A percentile compares a stretch with the other conserved stretches of the same genome.
Evolutionary conservation across 164 flowering plant species (phyloP).

Genomic region (Dillenia suffruticosa): DNA sequence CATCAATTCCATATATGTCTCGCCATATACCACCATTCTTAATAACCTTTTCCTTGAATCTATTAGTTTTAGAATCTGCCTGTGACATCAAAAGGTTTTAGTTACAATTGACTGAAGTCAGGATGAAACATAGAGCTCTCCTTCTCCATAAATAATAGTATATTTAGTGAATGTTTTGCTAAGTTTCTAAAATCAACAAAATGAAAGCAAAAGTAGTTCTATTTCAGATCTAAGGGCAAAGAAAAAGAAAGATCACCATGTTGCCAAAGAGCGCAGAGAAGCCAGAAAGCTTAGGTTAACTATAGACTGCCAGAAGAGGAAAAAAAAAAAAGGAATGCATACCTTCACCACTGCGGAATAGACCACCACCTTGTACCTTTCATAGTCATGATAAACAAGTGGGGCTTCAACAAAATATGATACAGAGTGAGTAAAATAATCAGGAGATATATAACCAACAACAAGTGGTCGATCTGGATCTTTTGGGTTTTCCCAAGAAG

Average conservation of each 20-base stretch:
- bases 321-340: slow-evolving; percentile 7
- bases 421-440: slow-evolving; percentile 98
- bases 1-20: slow-evolving; percentile 96
- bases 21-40: slow-evolving; percentile 91
- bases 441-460: slow-evolving; percentile 97
- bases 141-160: too few relatives aligned
- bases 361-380: slow-evolving; percentile 85
- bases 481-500: slow-evolving; percentile 90
- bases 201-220: too few relatives aligned
- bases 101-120: too few relatives aligned
- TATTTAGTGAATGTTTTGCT: too few relatives aligned
- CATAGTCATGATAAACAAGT: slow-evolving; percentile 70
- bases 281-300: too few relatives aligned
- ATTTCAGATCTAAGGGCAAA: too few relatives aligned
- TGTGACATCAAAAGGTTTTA: slow-evolving; percentile 20
- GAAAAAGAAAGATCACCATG: too few relatives aligned
- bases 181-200: too few relatives aligned
- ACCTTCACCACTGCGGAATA: slow-evolving; percentile 99
- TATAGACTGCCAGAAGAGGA: background rate
- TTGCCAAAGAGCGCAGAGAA: too few relatives aligned
- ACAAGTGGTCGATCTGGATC: slow-evolving; percentile 87
- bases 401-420: slow-evolving; percentile 99
- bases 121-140: too few relatives aligned
- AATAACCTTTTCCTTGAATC: slow-evolving; percentile 75
- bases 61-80: slow-evolving; percentile 94